Conservation (phyloP, 2,329 filamentous ascomycete species). For the Acephala macrosclerotiorum region DNA sequence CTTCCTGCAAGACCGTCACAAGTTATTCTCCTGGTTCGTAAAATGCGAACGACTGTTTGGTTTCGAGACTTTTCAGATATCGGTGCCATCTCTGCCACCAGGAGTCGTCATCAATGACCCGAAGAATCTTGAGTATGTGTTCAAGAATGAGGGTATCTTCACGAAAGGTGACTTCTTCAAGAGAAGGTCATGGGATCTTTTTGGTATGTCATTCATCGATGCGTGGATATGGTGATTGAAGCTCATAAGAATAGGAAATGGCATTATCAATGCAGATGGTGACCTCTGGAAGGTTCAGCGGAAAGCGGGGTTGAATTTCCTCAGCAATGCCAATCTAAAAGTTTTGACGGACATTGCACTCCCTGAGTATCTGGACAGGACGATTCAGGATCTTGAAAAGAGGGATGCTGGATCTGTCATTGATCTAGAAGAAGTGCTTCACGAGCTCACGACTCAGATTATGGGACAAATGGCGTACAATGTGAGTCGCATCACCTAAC, state of each 20-base stretch:
- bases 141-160: constrained; percentile 66
- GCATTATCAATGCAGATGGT: constrained; percentile 73
- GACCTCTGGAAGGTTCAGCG: constrained; percentile 69
- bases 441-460: constrained; percentile 69
- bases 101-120: constrained; percentile 70
- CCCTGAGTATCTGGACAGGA: constrained; percentile 58
- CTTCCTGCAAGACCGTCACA: constrained; percentile 66
- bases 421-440: constrained; percentile 66
- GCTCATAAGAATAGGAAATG: constrained; percentile 52
- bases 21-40: constrained; percentile 68
- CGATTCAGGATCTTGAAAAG: constrained; percentile 48
- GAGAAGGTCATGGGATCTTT: constrained; percentile 65
- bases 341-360: constrained; percentile 64
- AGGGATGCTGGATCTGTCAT: constrained; percentile 44
- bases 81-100: constrained; percentile 67
- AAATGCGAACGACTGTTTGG: constrained; percentile 63
- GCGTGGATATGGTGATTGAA: neutral
- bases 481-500: constrained; percentile 40
- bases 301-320: constrained; percentile 66
- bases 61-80: constrained; percentile 67
- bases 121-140: constrained; percentile 66
- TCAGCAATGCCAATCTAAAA: constrained; percentile 63
- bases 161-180: constrained; percentile 70
- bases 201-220: constrained; percentile 51
- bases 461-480: constrained; percentile 76